Evolutionary conservation across 441 rosid species (phyloP), one percentile per base, ranked within the genome.

Genomic region (Hypseocharis bilobata): DNA sequence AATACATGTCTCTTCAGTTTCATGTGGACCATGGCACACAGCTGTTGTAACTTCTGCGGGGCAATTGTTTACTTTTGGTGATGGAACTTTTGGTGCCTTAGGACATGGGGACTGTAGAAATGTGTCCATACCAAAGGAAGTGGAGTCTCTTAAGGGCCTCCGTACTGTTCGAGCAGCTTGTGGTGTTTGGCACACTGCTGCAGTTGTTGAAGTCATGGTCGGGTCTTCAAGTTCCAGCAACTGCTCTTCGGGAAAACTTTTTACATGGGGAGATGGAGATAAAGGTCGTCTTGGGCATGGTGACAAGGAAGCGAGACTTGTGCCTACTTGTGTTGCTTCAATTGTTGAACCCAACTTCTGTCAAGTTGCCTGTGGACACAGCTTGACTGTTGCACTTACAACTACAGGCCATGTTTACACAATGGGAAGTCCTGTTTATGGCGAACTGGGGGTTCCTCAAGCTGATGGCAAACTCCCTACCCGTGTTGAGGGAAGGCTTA

Each of bases 181-280:
- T 81, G 97, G 95, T 73, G 95, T 92, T 73, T 92, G 98, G 98
- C 98, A 92, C 71, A 92, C 95, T 75, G 95, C 96, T 75, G 97
- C 96, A 36, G 85, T 92, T 72, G 88, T 92, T 66, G 98, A 92
- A 85, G 95, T 90, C 74, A 90, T 88, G 96, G 96, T 81, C 64
- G 97, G 91, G 13, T 83, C 81, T 79, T 84, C 97, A 54, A 86
- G 86, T 83, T 84, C 96, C 42, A 90, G 94, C 79, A 88, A 87
- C 74, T 83, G 92, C 77, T 90, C 95, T 30, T 86, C 89, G 16
- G 97, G 95, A 60, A 92, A 92, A 81, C 87, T 92, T 40, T 92
- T 92, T 79, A 90, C 91, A 6, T 92, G 96, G 96, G 98, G 97
- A 38, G 98, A 90, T 78, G 96, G 95, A 61, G 98, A 92, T 76